Base-by-base conservation (phyloP, 192 early-diverging fungal species). In the Entomortierella lignicola region DNA sequence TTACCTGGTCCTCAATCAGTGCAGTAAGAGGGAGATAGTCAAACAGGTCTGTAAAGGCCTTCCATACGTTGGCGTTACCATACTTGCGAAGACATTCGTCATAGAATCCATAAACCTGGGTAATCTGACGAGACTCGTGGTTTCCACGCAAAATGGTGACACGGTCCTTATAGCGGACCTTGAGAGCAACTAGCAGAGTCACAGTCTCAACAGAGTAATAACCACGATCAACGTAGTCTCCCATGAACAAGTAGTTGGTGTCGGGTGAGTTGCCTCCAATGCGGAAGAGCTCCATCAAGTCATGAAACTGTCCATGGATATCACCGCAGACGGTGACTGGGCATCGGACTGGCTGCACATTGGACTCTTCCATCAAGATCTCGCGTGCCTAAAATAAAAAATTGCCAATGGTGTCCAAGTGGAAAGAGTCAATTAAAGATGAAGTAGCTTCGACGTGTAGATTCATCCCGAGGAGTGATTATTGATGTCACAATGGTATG, bases 201-300 rank as follows among this genome's bases (percentile, higher is more conserved):
- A 99, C 95, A 4, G 97, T 99, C 87, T 99, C 98, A 54, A 99
- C 98, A 44, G 92, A 94, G 85, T 99, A 96, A 82, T 98, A 98
- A 29, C 98, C 98, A 59, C 98, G 92, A 83, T 99, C 98, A 42
- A 99, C 98, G 83, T 98, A 99, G 83, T 99, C 98, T 44, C 97
- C 97, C 95, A 99, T 96, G 81, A 99, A 99, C 21, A 99, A 87
- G 68, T 99, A 99, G 82, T 98, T 98, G 56, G 97, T 99, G 70
- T 98, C 91, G 8, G 98, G 97, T 29, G 94, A 93, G 64, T 97
- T 92, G 72, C 98, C 98, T 27, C 98, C 97, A 68, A 98, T 97
- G 59, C 92, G 92, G 84, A 99, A 97, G 29, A 99, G 92, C 86
- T 98, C 97, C 72, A 97, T 93, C 58, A 99, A 84, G 81, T 98